phyloP scores from a whole-genome alignment of 805 yeast species.

The Barnettozyma salicaria region DNA sequence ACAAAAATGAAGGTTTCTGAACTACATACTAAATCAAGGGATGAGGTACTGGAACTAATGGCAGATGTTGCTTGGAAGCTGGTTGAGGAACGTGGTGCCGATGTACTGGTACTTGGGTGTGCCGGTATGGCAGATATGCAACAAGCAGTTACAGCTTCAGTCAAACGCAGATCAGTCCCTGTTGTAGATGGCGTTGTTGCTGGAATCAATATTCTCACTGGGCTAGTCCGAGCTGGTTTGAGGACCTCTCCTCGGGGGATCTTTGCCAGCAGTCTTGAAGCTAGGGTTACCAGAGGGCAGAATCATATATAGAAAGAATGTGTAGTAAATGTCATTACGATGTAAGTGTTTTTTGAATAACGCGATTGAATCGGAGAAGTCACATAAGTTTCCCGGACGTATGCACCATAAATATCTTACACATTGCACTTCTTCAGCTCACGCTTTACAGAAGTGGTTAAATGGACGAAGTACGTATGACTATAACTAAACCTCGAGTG shows the following conservation, averaged over 20 bases:
- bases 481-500: slow-evolving; percentile 29
- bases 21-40: slow-evolving; percentile 28
- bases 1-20: slow-evolving; percentile 30
- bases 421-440: no score
- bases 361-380: slow-evolving; percentile 2
- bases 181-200: slow-evolving; percentile 26
- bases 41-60: slow-evolving; percentile 27
- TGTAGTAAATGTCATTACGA: neutral
- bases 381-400: neutral
- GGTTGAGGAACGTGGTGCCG: slow-evolving; percentile 28
- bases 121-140: slow-evolving; percentile 31
- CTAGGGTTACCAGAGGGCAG: slow-evolving; percentile 22
- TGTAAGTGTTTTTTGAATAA: neutral
- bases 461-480: no score
- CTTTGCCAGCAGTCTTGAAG: slow-evolving; percentile 20
- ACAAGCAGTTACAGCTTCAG: slow-evolving; percentile 22
- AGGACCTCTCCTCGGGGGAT: slow-evolving; percentile 28
- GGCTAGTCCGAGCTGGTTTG: slow-evolving; percentile 21
- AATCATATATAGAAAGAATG: slow-evolving; percentile 11
- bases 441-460: no score
- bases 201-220: slow-evolving; percentile 24
- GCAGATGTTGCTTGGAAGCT: slow-evolving; percentile 21
- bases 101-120: slow-evolving; percentile 28
- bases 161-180: slow-evolving; percentile 16
- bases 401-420: no score